A percentile compares a stretch with the other conserved stretches of the same genome.
Evolutionary conservation across 352 stramenopile genomes (phyloP).

Genomic region (Pythium pyrilobum): DNA sequence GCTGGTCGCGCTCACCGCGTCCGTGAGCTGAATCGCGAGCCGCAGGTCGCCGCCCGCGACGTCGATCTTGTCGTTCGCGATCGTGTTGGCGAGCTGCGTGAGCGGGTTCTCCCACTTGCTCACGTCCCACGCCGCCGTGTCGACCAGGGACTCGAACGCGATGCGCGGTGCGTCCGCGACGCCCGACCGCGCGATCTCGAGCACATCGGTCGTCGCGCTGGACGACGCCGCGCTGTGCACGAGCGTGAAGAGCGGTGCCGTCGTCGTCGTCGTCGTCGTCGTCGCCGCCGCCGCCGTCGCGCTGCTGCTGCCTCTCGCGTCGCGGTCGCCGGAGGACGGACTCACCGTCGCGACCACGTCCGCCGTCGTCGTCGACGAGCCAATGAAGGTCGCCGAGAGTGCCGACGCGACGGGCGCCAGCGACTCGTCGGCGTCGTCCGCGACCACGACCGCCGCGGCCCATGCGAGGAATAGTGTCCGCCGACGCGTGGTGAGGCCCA

Average conservation of each 20-base stretch:
- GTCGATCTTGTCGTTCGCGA: conserved; percentile 15
- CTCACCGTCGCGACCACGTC: no score
- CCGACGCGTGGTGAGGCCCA: no score
- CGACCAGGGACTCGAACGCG: conserved; percentile 18
- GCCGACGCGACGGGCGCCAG: no score
- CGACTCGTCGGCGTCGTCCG: no score
- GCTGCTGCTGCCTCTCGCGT: no score
- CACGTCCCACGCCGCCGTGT: conserved; percentile 13
- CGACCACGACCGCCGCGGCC: no score
- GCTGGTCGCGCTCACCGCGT: background rate
- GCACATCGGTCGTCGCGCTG: conserved; percentile 7
- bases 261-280: no score
- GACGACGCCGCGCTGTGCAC: conserved; percentile 8
- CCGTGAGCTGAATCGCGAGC: conserved; percentile 12
- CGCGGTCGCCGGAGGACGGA: no score
- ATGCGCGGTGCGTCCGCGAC: conserved; percentile 7
- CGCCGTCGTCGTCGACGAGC: no score
- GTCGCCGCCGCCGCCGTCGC: no score
- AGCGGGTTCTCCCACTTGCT: conserved; percentile 21
- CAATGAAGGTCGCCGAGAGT: no score
- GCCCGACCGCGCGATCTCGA: conserved; percentile 15
- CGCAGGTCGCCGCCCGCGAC: conserved; percentile 2
- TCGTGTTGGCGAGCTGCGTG: conserved; percentile 17
- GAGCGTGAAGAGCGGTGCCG: conserved; percentile 1
- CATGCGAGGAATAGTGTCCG: no score